phyloP scores from a whole-genome alignment of 2,329 filamentous ascomycete species.

The Sporothrix inflata region DNA sequence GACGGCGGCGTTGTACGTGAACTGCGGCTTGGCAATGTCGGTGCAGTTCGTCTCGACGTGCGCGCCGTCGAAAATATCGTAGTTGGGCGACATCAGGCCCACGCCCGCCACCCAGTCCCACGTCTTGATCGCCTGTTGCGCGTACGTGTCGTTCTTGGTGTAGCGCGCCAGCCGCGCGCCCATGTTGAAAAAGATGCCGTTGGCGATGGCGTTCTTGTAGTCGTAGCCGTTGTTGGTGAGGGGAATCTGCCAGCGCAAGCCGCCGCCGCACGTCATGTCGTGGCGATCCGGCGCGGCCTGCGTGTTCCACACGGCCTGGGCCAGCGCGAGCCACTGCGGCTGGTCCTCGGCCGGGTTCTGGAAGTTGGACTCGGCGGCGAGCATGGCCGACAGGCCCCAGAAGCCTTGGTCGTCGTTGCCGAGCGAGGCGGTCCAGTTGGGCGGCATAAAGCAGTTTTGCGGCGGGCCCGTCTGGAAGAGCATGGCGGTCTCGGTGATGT shows the following conservation, averaged over 20 bases:
- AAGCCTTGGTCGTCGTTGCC: slow-evolving; percentile 79
- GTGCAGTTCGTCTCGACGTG: slow-evolving; percentile 62
- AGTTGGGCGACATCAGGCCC: slow-evolving; percentile 60
- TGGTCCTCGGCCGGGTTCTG: slow-evolving; percentile 59
- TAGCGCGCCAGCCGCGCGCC: slow-evolving; percentile 67
- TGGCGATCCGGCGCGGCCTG: slow-evolving; percentile 60
- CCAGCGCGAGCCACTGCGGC: slow-evolving; percentile 72
- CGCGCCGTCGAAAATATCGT: slow-evolving; percentile 65
- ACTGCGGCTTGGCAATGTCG: slow-evolving; percentile 44
- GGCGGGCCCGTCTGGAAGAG: slow-evolving; percentile 72
- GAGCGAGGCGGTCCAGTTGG: slow-evolving; percentile 64
- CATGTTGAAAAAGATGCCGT: slow-evolving; percentile 57
- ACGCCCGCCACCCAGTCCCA: slow-evolving; percentile 69
- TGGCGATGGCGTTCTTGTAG: slow-evolving; percentile 64
- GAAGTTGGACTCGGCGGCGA: slow-evolving; percentile 70
- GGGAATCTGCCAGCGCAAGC: slow-evolving; percentile 84
- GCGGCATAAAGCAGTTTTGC: slow-evolving; percentile 75
- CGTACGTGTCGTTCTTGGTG: slow-evolving; percentile 76
- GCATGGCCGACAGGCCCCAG: slow-evolving; percentile 72
- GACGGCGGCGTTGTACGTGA: slow-evolving; percentile 34
- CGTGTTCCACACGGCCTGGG: slow-evolving; percentile 79
- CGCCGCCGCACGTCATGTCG: slow-evolving; percentile 77
- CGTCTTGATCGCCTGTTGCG: slow-evolving; percentile 73
- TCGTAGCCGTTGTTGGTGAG: slow-evolving; percentile 77
- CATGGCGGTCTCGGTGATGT: slow-evolving; percentile 67